phyloP scores from a whole-genome alignment of 2,329 filamentous ascomycete species.

The Penicillium janthinellum region DNA sequence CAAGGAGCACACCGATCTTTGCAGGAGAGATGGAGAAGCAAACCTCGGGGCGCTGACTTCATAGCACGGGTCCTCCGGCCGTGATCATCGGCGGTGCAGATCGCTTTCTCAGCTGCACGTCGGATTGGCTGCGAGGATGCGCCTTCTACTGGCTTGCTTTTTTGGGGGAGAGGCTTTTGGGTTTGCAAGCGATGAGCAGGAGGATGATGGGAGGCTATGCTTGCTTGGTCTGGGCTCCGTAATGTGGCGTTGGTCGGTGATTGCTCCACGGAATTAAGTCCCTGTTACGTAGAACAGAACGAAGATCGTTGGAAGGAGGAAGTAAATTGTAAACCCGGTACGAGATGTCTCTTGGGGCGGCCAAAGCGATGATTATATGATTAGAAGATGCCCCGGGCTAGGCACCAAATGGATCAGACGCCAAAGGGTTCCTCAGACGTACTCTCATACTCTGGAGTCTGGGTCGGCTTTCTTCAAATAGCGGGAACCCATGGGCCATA shows the following conservation, averaged over 20 bases:
- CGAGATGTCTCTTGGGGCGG: not conserved
- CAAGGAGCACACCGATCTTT: constrained; percentile 28
- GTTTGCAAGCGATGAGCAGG: not conserved
- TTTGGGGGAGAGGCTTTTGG: not conserved
- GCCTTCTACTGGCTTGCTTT: not conserved
- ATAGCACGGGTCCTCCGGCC: constrained; percentile 24
- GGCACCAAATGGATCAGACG: not conserved
- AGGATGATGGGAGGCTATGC: not conserved
- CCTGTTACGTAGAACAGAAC: not conserved
- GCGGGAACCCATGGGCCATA: not conserved
- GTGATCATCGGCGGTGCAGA: constrained; percentile 28
- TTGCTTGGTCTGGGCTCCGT: constrained; percentile 10
- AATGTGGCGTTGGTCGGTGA: constrained; percentile 15
- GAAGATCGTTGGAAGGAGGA: not conserved
- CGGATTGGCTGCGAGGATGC: constrained; percentile 18
- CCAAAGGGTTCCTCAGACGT: not conserved
- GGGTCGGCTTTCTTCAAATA: not conserved
- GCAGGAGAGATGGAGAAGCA: constrained; percentile 22
- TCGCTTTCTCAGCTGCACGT: constrained; percentile 11
- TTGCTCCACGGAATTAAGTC: not conserved
- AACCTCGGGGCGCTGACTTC: constrained; percentile 25
- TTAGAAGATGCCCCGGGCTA: not conserved
- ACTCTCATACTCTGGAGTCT: not conserved
- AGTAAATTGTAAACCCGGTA: not conserved
- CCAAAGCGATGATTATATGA: not conserved